Evolutionary conservation across 2,329 filamentous ascomycete genomes (phyloP).

Genomic region (Sarocladium kiliense): DNA sequence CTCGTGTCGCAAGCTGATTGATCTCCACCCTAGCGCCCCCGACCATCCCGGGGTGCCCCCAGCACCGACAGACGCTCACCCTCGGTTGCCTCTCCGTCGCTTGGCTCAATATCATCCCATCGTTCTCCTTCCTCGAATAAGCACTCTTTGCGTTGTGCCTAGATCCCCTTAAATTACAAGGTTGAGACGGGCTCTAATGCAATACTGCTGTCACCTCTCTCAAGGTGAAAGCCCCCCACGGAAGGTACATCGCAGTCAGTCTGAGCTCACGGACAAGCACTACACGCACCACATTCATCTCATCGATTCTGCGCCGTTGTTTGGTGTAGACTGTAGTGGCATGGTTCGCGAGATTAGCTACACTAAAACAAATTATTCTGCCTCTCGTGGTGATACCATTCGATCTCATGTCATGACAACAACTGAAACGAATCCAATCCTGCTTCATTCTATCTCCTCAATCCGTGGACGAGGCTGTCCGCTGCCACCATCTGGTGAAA

Average conservation of each 20-base stretch:
- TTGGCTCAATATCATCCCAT: constrained; percentile 1
- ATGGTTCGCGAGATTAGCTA: neutral
- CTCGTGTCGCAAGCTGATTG: constrained; percentile 8
- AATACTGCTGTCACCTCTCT: no score
- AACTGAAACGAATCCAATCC: neutral
- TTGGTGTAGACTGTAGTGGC: neutral
- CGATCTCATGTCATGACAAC: neutral
- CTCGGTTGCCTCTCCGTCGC: no score
- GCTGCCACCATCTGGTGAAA: constrained; percentile 12
- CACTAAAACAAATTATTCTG: neutral
- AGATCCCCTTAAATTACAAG: neutral
- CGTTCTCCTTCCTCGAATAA: neutral
- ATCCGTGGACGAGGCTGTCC: constrained; percentile 37
- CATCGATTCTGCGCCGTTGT: neutral
- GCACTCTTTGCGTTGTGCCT: neutral
- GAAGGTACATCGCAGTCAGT: neutral
- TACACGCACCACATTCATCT: neutral
- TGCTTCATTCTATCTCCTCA: constrained; percentile 54
- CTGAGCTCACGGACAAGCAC: neutral
- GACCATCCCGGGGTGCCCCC: neutral
- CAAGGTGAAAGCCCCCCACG: no score
- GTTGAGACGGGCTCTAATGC: neutral
- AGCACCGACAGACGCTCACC: no score
- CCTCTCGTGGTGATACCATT: neutral
- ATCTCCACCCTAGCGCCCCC: constrained; percentile 3